These are phyloP conservation scores for Pichia gijzeniarum DNA, from an alignment of 805 yeast genomes.

Conservation along the genomic window DNA sequence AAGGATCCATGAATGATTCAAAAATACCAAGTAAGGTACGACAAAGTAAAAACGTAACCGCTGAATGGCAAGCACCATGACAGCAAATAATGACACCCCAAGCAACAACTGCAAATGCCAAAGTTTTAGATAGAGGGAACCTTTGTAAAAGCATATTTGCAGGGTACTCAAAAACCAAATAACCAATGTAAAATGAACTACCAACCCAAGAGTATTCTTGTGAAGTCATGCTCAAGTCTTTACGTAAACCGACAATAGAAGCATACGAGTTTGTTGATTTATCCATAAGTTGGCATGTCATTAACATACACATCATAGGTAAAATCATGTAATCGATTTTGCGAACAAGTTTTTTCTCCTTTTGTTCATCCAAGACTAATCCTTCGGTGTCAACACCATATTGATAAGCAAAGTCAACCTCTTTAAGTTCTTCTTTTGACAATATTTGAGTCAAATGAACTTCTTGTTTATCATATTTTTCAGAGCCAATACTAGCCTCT, in stretches of 20 bases:
- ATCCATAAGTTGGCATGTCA: slow-evolving; percentile 33
- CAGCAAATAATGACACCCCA: slow-evolving; percentile 50
- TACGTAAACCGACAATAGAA: slow-evolving; percentile 38
- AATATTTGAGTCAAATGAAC: neutral
- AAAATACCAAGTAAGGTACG: slow-evolving; percentile 44
- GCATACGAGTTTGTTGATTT: slow-evolving; percentile 39
- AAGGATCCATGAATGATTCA: slow-evolving; percentile 29
- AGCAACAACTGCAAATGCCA: slow-evolving; percentile 31
- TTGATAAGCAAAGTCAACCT: slow-evolving; percentile 6
- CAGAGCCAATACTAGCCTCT: no score
- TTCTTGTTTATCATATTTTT: neutral
- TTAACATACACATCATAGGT: slow-evolving; percentile 26
- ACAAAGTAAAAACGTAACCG: slow-evolving; percentile 38
- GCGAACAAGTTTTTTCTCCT: slow-evolving; percentile 16
- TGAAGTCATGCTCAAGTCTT: slow-evolving; percentile 36
- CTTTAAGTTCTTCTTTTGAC: slow-evolving; percentile 4
- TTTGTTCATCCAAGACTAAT: slow-evolving; percentile 5
- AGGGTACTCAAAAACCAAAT: slow-evolving; percentile 41
- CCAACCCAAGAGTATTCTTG: slow-evolving; percentile 43
- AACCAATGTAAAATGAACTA: slow-evolving; percentile 35
- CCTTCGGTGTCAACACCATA: slow-evolving; percentile 5
- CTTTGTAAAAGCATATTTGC: slow-evolving; percentile 35
- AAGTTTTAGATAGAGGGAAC: slow-evolving; percentile 32
- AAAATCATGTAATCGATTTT: slow-evolving; percentile 32
- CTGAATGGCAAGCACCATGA: slow-evolving; percentile 38